Base-by-base conservation (phyloP, 1,139 yeast species). In the Candida sanyaensis region DNA sequence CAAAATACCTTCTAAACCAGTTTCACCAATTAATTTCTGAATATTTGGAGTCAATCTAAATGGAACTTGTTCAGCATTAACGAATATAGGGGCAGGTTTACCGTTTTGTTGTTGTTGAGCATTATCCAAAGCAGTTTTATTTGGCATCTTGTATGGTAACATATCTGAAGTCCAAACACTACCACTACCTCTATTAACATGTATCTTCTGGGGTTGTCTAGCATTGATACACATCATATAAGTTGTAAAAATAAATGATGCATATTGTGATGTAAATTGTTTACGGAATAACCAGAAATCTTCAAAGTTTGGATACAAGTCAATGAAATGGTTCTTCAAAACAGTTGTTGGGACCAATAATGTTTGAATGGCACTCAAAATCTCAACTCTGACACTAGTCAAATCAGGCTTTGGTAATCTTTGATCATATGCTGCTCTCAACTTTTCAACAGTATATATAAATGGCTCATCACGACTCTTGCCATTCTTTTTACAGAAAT, bases 241-340 rank as follows among this genome's bases (percentile, higher is more conserved):
- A 1, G 98, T 89, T 76, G 92, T 86, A 67, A 93, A 93, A 36
- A 92, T 84, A 58, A 93, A 88, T 1, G 96, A 86, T n/a, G 98
- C 97, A 68, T 93, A 95, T 67, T 92, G 97, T 21, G 96, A 87
- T 9, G 97, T 83, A 61, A 95, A 95, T 62, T 91, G 97, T 61
- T 92, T 92, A 54, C 98, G 81, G 85, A 95, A 95, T 47, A 92
- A 70, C 99, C 99, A 95, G 74, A 92, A 93, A 62, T 93, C 97
- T 64, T 89, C 97, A 65, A 88, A 95, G 49, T 84, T 79, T 9
- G 86, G 79, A 67, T 84, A 95, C 44, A 86, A 72, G 3, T 77
- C 77, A 49, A 86, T 68, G 55, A 80, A 80, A 59, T 77, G 75
- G 57, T 89, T 87, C 62, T 86, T 85, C 75, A 93, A 73, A 26